phyloP scores from a whole-genome alignment of 768 basidiomycete species.

The Leccinellum rugosiceps region DNA sequence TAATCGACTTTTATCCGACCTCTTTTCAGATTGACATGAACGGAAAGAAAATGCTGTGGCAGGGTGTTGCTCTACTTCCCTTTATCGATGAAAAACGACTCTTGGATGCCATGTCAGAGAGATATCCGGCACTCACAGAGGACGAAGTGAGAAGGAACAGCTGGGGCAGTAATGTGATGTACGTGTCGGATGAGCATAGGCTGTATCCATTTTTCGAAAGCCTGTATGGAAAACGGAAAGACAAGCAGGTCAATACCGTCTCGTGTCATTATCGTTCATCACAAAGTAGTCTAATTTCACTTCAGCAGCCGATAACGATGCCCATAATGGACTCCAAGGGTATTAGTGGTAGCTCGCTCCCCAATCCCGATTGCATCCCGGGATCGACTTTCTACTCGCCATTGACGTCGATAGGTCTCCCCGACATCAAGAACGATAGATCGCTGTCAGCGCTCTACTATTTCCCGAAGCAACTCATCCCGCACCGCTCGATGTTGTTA shows the following conservation, averaged over 20 bases:
- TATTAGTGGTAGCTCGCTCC: constrained; percentile 73
- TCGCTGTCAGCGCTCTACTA: constrained; percentile 85
- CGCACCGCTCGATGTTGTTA: constrained; percentile 82
- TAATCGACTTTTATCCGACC: constrained; percentile 92
- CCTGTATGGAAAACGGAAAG: constrained; percentile 88
- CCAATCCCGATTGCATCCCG: constrained; percentile 87
- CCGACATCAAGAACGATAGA: constrained; percentile 83
- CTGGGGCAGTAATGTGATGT: constrained; percentile 81
- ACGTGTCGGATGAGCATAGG: constrained; percentile 79
- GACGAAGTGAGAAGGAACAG: constrained; percentile 82
- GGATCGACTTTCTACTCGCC: constrained; percentile 87
- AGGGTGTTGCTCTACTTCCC: constrained; percentile 93
- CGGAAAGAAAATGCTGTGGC: constrained; percentile 99
- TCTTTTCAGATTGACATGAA: constrained; percentile 99
- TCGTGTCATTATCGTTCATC: background rate
- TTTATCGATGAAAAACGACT: constrained; percentile 90
- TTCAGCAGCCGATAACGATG: constrained; percentile 65
- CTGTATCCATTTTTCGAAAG: constrained; percentile 86
- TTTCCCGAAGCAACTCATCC: constrained; percentile 83
- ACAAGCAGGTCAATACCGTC: constrained; percentile 53
- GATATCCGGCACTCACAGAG: constrained; percentile 64
- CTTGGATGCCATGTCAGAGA: constrained; percentile 74
- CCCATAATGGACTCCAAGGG: constrained; percentile 70
- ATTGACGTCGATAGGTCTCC: constrained; percentile 53
- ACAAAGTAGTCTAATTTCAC: constrained; percentile 12